Base-by-base conservation (phyloP, 2,329 filamentous ascomycete species). In the Botrytis cinerea region DNA sequence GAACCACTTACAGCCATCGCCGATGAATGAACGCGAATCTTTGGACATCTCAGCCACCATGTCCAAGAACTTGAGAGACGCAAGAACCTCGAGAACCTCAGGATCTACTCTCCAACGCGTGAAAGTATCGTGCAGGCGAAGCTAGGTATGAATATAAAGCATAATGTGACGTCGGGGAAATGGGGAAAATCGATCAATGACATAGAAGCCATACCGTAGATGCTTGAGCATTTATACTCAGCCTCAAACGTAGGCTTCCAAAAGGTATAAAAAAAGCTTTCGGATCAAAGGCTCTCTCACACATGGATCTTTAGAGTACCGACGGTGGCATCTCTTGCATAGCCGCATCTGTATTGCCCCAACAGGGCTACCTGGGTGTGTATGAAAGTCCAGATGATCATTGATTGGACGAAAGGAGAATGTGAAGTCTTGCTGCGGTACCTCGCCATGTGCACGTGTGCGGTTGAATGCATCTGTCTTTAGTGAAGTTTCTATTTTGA, bases 401-500 rank as follows among this genome's bases (percentile, higher is more conserved):
- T 48, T 43, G 64, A 68, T 57, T 68, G 64, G 35, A 25, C 22
- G 16, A 22, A 54, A 2, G 14, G 46, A 54, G 64, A 10, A 43
- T 68, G 28, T 54, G 64, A 22, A 57, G 28, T n/a, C 14, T 25
- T 38, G 45, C 43, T 45, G 61, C 38, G 61, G 61, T 45, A n/a
- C 25, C 61, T 63, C 28, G 38, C n/a, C 8, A 40, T 63, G 38
- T 20, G 45, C 32, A 57, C 51, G 51, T 57, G 46, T 38, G 20
- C 40, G 46, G 63, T 6, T 51, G 40, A 63, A 4, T 35, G 25
- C 9, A n/a, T 67, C 4, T 54, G 46, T 10, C 40, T 14, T 22
- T 54, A 40, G 64, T 28, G 25, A 43, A 16, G 48, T 43, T 68
- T 68, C 66, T 68, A 68, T 68, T 68, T 57, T 57, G 66, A 68